These are phyloP conservation scores for Tuber indicum DNA, from an alignment of 495 filamentous ascomycete species.

Conservation along the genomic window DNA sequence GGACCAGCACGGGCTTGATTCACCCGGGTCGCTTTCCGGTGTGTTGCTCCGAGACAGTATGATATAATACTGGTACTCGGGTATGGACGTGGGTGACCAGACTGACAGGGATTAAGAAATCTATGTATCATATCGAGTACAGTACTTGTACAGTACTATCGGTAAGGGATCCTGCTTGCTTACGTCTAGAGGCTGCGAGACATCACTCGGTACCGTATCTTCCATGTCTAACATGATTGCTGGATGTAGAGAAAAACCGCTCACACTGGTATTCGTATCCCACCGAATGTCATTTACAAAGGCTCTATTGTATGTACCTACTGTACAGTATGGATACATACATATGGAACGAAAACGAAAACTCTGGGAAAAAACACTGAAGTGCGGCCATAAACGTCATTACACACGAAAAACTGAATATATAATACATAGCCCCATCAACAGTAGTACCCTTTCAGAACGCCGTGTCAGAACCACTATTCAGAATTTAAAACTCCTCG, in stretches of 20 bases:
- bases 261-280: background rate
- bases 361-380: background rate
- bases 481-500: constrained; percentile 14
- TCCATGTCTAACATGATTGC: background rate
- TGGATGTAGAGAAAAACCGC: background rate
- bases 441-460: background rate
- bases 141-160: too few species aligned
- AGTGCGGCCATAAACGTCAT: background rate
- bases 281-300: background rate
- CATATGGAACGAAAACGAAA: background rate
- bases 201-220: background rate
- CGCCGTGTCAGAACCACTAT: background rate
- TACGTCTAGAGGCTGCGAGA: background rate
- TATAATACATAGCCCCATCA: background rate
- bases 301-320: background rate
- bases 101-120: too few species aligned
- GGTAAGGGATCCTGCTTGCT: background rate
- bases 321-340: background rate
- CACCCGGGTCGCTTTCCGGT: background rate
- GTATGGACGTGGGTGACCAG: background rate
- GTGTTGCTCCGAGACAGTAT: background rate
- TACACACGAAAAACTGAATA: background rate
- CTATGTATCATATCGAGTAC: too few species aligned
- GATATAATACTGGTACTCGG: background rate
- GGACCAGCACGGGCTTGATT: background rate